These are phyloP conservation scores for Phytophthora brassicae DNA, from an alignment of 352 stramenopile genomes.

Conservation along the genomic window DNA sequence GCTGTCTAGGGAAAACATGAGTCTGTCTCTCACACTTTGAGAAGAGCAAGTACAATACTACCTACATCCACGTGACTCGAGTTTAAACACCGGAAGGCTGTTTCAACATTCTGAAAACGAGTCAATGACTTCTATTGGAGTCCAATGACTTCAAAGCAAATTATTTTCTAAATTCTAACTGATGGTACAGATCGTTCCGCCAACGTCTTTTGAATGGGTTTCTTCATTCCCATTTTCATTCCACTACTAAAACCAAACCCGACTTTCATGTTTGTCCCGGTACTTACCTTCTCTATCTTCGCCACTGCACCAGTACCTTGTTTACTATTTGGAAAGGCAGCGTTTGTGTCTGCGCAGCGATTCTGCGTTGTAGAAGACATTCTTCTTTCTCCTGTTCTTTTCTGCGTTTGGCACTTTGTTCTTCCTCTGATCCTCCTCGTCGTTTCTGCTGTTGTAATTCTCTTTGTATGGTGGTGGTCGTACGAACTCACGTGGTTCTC, in stretches of 20 bases:
- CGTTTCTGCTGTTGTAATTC: slow-evolving; percentile 46
- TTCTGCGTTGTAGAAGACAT: slow-evolving; percentile 37
- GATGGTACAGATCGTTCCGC: slow-evolving; percentile 3
- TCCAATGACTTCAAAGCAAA: too few relatives aligned
- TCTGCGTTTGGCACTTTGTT: slow-evolving; percentile 34
- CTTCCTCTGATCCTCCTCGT: slow-evolving; percentile 2
- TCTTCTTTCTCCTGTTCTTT: slow-evolving; percentile 43
- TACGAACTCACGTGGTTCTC: slow-evolving; percentile 76
- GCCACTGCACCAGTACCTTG: background rate
- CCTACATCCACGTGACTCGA: too few relatives aligned
- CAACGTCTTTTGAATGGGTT: slow-evolving; percentile 19
- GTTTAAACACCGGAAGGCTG: too few relatives aligned
- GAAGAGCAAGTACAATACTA: too few relatives aligned
- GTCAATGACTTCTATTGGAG: too few relatives aligned
- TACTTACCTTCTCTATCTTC: slow-evolving; percentile 2
- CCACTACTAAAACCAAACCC: slow-evolving; percentile 39
- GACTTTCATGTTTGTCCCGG: slow-evolving; percentile 11
- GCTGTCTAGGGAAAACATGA: too few relatives aligned
- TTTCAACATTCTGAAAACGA: too few relatives aligned
- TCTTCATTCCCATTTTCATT: slow-evolving; percentile 31
- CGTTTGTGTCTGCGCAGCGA: slow-evolving; percentile 28
- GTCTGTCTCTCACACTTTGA: too few relatives aligned
- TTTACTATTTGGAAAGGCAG: background rate
- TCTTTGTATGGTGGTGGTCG: slow-evolving; percentile 73
- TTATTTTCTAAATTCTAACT: too few relatives aligned